phyloP scores from a whole-genome alignment of 257 asterid genomes.

The Primulina tabacum region DNA sequence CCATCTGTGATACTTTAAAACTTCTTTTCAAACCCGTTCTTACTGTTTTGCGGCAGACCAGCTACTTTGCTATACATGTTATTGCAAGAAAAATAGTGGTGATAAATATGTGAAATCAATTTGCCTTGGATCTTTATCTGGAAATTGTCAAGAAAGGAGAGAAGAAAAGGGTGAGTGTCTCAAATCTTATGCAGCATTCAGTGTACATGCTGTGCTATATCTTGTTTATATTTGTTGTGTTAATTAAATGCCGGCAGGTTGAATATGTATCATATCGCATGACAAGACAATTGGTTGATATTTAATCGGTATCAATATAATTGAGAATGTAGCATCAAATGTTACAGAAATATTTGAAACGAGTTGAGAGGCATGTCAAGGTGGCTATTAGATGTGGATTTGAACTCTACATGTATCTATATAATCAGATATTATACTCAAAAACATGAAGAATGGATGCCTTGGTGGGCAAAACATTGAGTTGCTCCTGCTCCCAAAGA shows the following conservation, averaged over 20 bases:
- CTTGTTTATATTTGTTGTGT: too few species aligned
- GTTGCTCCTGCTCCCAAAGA: constrained; percentile 39
- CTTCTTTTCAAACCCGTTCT: constrained; percentile 21
- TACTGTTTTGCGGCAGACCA: constrained; percentile 28
- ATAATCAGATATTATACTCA: constrained; percentile 41
- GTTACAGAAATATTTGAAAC: not conserved
- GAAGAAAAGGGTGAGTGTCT: not conserved
- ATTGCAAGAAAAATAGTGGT: constrained; percentile 34
- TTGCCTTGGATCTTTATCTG: constrained; percentile 26
- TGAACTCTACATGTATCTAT: constrained; percentile 48
- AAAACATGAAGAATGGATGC: constrained; percentile 34
- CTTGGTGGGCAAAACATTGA: constrained; percentile 38
- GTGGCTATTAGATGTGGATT: constrained; percentile 39
- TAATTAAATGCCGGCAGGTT: not conserved
- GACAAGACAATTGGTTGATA: not conserved
- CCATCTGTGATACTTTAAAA: constrained; percentile 15
- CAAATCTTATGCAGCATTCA: not conserved
- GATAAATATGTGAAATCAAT: constrained; percentile 37
- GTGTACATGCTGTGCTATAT: not conserved
- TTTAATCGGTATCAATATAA: too few species aligned
- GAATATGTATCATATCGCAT: not conserved
- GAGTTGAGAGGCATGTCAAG: constrained; percentile 32
- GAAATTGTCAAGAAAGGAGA: constrained; percentile 29
- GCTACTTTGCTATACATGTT: constrained; percentile 27
- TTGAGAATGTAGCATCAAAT: not conserved